Percentiles rank a stretch among this genome's conserved stretches.
These are phyloP conservation scores for Suhomyces kilbournensis DNA, from an alignment of 805 yeast genomes.

Conservation along the genomic window DNA sequence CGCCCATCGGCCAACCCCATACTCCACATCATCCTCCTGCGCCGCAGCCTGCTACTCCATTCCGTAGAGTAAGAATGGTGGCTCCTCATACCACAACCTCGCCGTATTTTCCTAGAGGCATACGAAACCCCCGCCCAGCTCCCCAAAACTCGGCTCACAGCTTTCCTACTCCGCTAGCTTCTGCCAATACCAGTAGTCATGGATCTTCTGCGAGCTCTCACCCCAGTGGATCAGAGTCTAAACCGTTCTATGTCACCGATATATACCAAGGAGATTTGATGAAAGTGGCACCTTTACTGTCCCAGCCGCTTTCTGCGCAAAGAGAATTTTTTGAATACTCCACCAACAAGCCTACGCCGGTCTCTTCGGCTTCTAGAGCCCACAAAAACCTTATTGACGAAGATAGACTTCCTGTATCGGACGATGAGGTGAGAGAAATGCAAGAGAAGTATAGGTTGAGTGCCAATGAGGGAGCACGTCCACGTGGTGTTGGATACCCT, in stretches of 20 bases:
- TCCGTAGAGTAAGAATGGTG: constrained; percentile 6
- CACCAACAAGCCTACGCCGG: background rate
- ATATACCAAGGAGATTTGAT: constrained; percentile 47
- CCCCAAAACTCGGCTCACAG: background rate
- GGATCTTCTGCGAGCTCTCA: background rate
- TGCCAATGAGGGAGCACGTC: constrained; percentile 5
- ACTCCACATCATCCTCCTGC: background rate
- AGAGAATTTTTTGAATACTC: constrained; percentile 32
- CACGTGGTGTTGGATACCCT: background rate
- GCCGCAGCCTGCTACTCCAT: constrained; percentile 7
- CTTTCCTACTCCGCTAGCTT: background rate
- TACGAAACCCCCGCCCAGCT: constrained; percentile 4
- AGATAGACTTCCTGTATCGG: constrained; percentile 28
- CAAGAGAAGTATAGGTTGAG: constrained; percentile 22
- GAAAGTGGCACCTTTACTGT: constrained; percentile 46
- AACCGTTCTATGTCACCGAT: constrained; percentile 40
- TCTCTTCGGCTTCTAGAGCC: background rate
- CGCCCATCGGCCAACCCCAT: constrained; percentile 2
- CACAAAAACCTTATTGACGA: constrained; percentile 12
- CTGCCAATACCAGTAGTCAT: background rate
- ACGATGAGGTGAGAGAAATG: constrained; percentile 32
- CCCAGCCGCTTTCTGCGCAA: constrained; percentile 54
- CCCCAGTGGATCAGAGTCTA: background rate
- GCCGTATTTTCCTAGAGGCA: constrained; percentile 7
- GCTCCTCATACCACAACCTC: constrained; percentile 9